Evolutionary conservation across 2,329 filamentous ascomycete species (phyloP).

Genomic region (Sclerotinia subarctica): DNA sequence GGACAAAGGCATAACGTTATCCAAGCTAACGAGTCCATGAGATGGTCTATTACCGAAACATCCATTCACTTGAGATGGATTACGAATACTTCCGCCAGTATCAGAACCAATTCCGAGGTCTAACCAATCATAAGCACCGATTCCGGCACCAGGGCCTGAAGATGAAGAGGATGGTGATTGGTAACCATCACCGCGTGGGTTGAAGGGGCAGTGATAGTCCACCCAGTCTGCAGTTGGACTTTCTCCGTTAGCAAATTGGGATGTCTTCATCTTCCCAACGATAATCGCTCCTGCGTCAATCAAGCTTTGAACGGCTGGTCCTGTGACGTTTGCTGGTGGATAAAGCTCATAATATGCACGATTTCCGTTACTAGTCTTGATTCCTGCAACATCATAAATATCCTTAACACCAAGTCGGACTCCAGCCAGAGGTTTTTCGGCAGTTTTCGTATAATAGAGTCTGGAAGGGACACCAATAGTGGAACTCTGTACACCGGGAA

Average conservation of each 20-base stretch:
- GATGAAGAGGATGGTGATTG: conserved; percentile 48
- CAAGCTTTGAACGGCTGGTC: conserved; percentile 51
- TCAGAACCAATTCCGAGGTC: conserved; percentile 50
- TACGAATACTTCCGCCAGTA: conserved; percentile 49
- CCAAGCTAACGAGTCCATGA: conserved; percentile 44
- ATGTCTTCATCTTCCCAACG: conserved; percentile 52
- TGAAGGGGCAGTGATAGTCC: conserved; percentile 42
- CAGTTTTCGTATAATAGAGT: conserved; percentile 53
- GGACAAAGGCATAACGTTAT: conserved; percentile 48
- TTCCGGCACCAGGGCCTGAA: conserved; percentile 45
- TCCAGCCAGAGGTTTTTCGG: conserved; percentile 56
- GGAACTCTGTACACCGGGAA: conserved; percentile 42
- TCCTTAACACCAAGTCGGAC: conserved; percentile 62
- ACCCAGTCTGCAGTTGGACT: conserved; percentile 50
- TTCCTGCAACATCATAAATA: conserved; percentile 56
- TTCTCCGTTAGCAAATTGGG: conserved; percentile 44
- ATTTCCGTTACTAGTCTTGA: conserved; percentile 56
- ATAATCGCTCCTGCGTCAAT: conserved; percentile 58
- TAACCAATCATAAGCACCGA: conserved; percentile 47
- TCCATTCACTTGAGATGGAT: conserved; percentile 48
- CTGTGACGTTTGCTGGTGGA: conserved; percentile 45
- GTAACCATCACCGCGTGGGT: conserved; percentile 48
- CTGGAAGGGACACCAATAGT: conserved; percentile 56
- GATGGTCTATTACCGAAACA: conserved; percentile 50
- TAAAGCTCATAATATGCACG: conserved; percentile 56